A percentile compares a stretch with the other conserved stretches of the same genome.
Conservation (phyloP, 2,329 filamentous ascomycete genomes). For the Venturia aucupariae region DNA sequence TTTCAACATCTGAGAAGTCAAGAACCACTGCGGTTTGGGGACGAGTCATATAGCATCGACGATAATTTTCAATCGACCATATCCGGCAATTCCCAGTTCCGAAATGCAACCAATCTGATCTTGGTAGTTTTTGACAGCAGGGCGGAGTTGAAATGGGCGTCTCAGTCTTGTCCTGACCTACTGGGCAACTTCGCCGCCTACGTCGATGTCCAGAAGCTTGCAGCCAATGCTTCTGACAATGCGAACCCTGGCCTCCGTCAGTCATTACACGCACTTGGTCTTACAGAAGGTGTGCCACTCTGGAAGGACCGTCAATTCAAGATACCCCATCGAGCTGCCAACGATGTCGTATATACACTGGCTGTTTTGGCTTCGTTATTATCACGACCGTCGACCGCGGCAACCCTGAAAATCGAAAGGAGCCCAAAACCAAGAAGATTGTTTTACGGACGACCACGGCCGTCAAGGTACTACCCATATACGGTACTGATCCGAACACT, state of each 20-base stretch:
- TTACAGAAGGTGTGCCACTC: not conserved
- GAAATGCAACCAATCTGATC: not conserved
- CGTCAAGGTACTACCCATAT: not conserved
- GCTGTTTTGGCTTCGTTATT: not conserved
- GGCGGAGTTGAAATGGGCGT: not conserved
- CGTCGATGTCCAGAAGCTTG: not conserved
- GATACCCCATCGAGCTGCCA: not conserved
- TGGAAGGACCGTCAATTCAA: not conserved
- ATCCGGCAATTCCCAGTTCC: not conserved
- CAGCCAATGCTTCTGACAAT: not conserved
- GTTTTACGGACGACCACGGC: not conserved
- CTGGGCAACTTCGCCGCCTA: not conserved
- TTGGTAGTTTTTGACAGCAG: not conserved
- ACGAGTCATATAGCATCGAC: not conserved
- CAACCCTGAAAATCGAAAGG: not conserved
- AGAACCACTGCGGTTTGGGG: not conserved
- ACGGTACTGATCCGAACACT: not conserved
- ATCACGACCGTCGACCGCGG: not conserved
- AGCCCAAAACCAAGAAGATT: not conserved
- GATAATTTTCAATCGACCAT: not conserved
- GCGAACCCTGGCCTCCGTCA: not conserved
- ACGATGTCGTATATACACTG: conserved; percentile 5
- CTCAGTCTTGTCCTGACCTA: not conserved
- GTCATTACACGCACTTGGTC: not conserved
- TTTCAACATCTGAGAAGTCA: not conserved